Evolutionary conservation across 2,329 filamentous ascomycete species (phyloP).

Genomic region (Microthyrium microscopicum): DNA sequence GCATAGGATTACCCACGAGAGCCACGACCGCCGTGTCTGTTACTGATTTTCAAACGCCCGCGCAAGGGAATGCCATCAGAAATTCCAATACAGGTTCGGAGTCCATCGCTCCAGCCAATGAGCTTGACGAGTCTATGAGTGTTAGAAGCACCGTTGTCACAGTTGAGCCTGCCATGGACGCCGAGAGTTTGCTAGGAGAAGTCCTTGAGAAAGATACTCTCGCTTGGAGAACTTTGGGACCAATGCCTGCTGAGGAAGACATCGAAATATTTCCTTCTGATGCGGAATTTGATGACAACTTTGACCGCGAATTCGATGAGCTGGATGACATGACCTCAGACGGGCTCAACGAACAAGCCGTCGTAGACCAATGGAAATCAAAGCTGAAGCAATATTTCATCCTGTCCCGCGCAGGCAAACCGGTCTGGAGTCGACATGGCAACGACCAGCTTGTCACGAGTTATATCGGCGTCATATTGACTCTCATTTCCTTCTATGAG

Average conservation of each 20-base stretch:
- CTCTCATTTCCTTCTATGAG: constrained; percentile 94
- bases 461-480: constrained; percentile 90
- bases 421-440: constrained; percentile 90
- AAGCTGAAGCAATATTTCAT: constrained; percentile 97
- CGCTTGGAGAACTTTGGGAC: constrained; percentile 50
- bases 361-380: constrained; percentile 64
- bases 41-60: constrained; percentile 62
- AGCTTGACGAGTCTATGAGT: constrained; percentile 48
- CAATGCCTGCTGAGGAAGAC: constrained; percentile 33
- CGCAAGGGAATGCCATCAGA: constrained; percentile 41
- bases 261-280: constrained; percentile 14
- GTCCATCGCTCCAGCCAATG: constrained; percentile 31
- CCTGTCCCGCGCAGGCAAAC: constrained; percentile 87
- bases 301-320: constrained; percentile 62
- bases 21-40: constrained; percentile 76
- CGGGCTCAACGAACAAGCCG: constrained; percentile 36
- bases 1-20: constrained; percentile 42
- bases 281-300: constrained; percentile 41
- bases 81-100: constrained; percentile 16
- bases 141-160: constrained; percentile 50
- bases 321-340: constrained; percentile 43
- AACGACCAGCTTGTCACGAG: constrained; percentile 79
- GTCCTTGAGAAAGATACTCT: constrained; percentile 48
- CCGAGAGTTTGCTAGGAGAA: constrained; percentile 67
- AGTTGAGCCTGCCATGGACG: constrained; percentile 47